Conservation (phyloP, 768 basidiomycete species). For the Lentinula raphanica region DNA sequence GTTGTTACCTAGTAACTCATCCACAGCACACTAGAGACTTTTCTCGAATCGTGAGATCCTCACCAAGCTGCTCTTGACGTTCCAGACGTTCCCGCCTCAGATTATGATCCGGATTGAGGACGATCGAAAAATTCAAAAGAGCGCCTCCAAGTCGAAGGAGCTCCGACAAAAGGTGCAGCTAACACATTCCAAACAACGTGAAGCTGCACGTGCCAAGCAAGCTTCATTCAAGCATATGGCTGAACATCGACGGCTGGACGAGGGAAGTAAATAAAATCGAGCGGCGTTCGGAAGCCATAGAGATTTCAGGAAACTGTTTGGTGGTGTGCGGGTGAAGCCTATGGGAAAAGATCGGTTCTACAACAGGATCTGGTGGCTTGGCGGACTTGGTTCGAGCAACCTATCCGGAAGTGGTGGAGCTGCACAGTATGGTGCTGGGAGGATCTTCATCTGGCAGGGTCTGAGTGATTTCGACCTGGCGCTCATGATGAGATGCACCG, state of each 20-base stretch:
- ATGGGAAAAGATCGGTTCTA: constrained; percentile 91
- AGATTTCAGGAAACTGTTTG: constrained; percentile 87
- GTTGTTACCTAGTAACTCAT: constrained; percentile 1
- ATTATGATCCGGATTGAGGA: constrained; percentile 53
- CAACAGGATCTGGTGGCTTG: constrained; percentile 98
- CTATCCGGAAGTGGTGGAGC: constrained; percentile 74
- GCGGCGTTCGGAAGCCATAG: constrained; percentile 79
- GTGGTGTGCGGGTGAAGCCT: constrained; percentile 81
- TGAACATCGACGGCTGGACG: constrained; percentile 79
- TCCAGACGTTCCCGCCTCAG: constrained; percentile 63
- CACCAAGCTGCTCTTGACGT: constrained; percentile 73
- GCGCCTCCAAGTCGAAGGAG: constrained; percentile 41
- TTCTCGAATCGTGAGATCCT: constrained; percentile 68
- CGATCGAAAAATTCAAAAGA: constrained; percentile 37
- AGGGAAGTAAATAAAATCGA: constrained; percentile 84
- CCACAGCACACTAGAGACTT: constrained; percentile 75
- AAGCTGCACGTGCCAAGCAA: constrained; percentile 71
- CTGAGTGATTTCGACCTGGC: constrained; percentile 79
- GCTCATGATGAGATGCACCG: constrained; percentile 54
- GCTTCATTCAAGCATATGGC: constrained; percentile 75
- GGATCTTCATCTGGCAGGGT: constrained; percentile 91
- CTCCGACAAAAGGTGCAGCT: constrained; percentile 47
- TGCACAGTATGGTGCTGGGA: constrained; percentile 81
- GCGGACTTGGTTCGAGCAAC: constrained; percentile 85
- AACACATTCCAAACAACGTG: constrained; percentile 74